Percentiles rank a stretch among this genome's conserved stretches.
Evolutionary conservation across 176 grass and related monocot species (phyloP).

Genomic region (Oryza punctata): DNA sequence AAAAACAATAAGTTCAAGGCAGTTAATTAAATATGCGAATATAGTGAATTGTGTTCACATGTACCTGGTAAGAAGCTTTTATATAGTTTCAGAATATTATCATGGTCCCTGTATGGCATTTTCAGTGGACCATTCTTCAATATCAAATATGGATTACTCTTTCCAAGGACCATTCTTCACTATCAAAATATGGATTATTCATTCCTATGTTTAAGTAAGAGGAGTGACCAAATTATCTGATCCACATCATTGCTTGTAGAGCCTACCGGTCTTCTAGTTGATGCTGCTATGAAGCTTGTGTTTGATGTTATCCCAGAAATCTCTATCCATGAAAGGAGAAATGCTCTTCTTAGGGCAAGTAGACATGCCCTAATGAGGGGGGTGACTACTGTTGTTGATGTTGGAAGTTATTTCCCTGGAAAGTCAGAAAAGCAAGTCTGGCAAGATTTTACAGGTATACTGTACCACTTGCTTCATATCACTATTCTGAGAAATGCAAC

Average conservation of each 20-base stretch:
- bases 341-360: slow-evolving; percentile 73
- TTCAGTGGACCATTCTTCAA: background rate
- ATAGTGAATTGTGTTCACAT: background rate
- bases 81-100: background rate
- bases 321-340: slow-evolving; percentile 62
- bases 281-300: slow-evolving; percentile 83
- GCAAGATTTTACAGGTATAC: slow-evolving; percentile 81
- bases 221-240: background rate
- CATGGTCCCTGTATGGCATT: background rate
- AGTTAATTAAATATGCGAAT: background rate
- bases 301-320: slow-evolving; percentile 53
- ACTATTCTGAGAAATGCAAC: background rate
- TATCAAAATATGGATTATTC: background rate
- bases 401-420: slow-evolving; percentile 80
- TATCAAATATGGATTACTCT: background rate
- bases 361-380: slow-evolving; percentile 69
- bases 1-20: background rate
- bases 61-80: background rate
- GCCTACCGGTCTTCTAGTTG: slow-evolving; percentile 76
- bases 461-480: background rate
- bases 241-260: slow-evolving; percentile 48
- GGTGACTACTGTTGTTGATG: slow-evolving; percentile 83
- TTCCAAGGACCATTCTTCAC: background rate
- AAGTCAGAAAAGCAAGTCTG: slow-evolving; percentile 47
- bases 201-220: background rate